Percentiles rank a stretch among this genome's conserved stretches.
Evolutionary conservation across 2,329 filamentous ascomycete genomes (phyloP).

Genomic region (Raffaelea albimanens): DNA sequence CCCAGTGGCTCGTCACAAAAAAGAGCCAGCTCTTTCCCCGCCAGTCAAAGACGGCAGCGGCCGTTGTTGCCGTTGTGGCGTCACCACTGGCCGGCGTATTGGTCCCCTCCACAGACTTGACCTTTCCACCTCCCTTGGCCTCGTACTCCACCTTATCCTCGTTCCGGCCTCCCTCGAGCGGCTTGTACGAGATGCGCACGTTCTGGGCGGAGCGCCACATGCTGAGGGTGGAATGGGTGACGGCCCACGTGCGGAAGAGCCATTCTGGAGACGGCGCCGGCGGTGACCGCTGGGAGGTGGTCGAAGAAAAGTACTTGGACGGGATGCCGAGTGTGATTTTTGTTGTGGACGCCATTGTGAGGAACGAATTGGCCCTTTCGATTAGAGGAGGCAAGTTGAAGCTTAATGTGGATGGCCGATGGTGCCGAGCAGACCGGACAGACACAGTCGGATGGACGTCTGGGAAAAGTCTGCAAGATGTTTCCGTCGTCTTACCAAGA

Average conservation of each 20-base stretch:
- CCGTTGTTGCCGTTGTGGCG: constrained; percentile 38
- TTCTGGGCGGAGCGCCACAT: constrained; percentile 79
- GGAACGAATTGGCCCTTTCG: too few species aligned
- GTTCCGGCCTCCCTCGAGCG: constrained; percentile 37
- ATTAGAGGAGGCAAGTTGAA: too few species aligned
- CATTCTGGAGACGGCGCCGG: constrained; percentile 22
- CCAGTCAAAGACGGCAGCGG: constrained; percentile 68
- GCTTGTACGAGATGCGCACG: constrained; percentile 67
- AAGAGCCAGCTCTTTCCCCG: constrained; percentile 65
- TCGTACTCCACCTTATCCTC: constrained; percentile 69
- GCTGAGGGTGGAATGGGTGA: constrained; percentile 64
- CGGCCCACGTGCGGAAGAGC: constrained; percentile 60
- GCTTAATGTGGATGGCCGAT: too few species aligned
- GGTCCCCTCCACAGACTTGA: constrained; percentile 55
- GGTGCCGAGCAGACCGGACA: too few species aligned
- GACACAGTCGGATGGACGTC: too few species aligned
- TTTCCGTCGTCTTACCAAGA: too few species aligned
- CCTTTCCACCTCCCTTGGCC: constrained; percentile 29
- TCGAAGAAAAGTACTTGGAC: constrained; percentile 41
- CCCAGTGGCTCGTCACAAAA: constrained; percentile 69
- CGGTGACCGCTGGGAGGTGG: constrained; percentile 24
- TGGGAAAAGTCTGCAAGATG: too few species aligned
- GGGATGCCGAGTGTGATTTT: constrained; percentile 32
- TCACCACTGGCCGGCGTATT: constrained; percentile 49
- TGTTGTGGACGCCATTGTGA: too few species aligned